phyloP scores from a whole-genome alignment of 1,284 basidiomycete genomes.

The Microbotryum intermedium region DNA sequence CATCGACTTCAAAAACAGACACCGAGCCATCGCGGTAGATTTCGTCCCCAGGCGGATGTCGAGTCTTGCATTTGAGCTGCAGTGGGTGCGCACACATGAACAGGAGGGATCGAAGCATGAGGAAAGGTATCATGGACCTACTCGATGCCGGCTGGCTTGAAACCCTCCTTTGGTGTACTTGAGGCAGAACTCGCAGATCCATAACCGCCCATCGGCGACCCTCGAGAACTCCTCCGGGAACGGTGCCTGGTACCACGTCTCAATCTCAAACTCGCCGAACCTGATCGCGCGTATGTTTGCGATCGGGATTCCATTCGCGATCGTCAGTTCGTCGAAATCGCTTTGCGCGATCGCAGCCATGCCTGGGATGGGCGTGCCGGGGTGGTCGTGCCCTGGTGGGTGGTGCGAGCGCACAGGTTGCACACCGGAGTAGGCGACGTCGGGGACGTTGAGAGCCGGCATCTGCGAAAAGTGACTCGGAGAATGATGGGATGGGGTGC shows the following conservation, averaged over 20 bases:
- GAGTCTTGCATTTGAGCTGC: constrained; percentile 86
- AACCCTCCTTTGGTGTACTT: constrained; percentile 98
- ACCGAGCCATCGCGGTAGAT: constrained; percentile 85
- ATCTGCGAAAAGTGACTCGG: too few species aligned
- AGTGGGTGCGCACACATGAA: background rate
- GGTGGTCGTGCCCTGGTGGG: too few species aligned
- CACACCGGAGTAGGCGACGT: too few species aligned
- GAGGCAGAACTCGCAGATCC: constrained; percentile 96
- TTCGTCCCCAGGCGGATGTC: constrained; percentile 95
- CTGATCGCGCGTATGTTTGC: constrained; percentile 67
- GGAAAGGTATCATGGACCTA: constrained; percentile 42
- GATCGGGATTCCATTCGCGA: constrained; percentile 8
- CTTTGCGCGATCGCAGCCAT: too few species aligned
- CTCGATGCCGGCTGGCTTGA: constrained; percentile 74
- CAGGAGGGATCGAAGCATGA: background rate
- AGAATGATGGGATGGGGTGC: too few species aligned
- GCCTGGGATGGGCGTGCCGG: too few species aligned
- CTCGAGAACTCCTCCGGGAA: constrained; percentile 96
- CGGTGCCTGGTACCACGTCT: constrained; percentile 98
- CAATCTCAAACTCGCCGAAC: constrained; percentile 89
- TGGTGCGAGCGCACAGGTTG: too few species aligned
- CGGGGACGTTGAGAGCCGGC: too few species aligned
- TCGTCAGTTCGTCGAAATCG: background rate
- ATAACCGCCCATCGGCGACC: constrained; percentile 83
- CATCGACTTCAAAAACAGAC: constrained; percentile 96